Evolutionary conservation across 1,284 basidiomycete species (phyloP).

Genomic region (Trametes hirsuta): DNA sequence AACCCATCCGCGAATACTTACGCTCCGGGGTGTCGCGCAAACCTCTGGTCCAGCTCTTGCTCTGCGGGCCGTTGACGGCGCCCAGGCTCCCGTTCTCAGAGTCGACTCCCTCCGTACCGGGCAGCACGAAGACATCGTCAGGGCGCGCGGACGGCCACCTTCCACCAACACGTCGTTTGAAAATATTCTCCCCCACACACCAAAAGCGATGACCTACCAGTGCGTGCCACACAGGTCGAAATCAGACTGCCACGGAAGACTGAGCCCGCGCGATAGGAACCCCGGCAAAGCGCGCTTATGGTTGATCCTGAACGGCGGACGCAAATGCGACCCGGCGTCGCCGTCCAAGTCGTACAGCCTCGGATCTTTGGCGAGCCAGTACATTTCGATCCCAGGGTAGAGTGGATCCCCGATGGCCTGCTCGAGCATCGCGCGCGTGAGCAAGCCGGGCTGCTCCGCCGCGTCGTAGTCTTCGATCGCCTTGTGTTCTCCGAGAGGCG

Average conservation of each 20-base stretch:
- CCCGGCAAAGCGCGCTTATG: conserved; percentile 13
- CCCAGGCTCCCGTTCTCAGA: too few relatives aligned
- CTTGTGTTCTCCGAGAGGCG: conserved; percentile 1
- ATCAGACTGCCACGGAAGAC: conserved; percentile 30
- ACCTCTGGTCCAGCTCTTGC: not conserved
- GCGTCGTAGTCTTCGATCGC: conserved; percentile 22
- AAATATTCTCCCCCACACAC: not conserved
- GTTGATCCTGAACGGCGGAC: conserved; percentile 23
- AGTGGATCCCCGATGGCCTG: conserved; percentile 38
- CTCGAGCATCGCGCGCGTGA: conserved; percentile 36
- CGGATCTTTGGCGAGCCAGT: conserved; percentile 14
- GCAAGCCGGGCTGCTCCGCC: conserved; percentile 26
- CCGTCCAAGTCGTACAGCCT: not conserved
- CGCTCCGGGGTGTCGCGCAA: not conserved
- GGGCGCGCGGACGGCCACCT: conserved; percentile 1
- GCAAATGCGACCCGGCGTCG: not conserved
- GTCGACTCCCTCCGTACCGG: not conserved
- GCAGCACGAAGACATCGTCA: not conserved
- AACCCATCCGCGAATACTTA: not conserved
- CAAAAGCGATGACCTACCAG: conserved; percentile 13
- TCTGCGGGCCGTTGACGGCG: not conserved
- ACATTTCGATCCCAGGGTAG: conserved; percentile 35
- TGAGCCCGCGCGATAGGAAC: conserved; percentile 19
- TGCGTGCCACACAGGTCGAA: conserved; percentile 23
- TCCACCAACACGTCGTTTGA: not conserved